phyloP scores from a whole-genome alignment of 2,329 filamentous ascomycete species.

The Chaetomiaceae sp. region DNA sequence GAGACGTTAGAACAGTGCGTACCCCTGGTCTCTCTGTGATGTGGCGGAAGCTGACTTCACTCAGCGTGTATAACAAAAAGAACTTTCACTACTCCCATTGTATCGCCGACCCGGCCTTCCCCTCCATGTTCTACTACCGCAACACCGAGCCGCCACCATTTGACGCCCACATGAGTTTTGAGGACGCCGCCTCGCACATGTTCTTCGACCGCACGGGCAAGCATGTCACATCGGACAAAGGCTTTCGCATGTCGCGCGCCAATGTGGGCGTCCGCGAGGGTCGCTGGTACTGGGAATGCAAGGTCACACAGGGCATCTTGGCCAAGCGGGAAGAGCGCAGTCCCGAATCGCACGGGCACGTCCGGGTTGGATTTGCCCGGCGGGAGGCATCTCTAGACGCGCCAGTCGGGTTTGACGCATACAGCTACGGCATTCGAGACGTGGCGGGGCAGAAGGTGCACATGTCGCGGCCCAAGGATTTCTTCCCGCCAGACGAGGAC shows the following conservation, averaged over 20 bases:
- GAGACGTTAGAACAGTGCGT: constrained; percentile 61
- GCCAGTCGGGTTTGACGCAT: constrained; percentile 80
- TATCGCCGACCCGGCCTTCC: constrained; percentile 82
- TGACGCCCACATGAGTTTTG: constrained; percentile 79
- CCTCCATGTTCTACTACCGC: constrained; percentile 81
- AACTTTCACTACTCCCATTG: constrained; percentile 85
- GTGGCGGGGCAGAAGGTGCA: constrained; percentile 86
- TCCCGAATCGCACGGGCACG: constrained; percentile 50
- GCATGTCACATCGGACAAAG: constrained; percentile 83
- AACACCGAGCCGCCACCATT: constrained; percentile 82
- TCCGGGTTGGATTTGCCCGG: constrained; percentile 82
- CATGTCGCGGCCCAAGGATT: constrained; percentile 87
- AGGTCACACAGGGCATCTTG: constrained; percentile 70
- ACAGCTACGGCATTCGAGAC: constrained; percentile 90
- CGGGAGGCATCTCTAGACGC: constrained; percentile 76
- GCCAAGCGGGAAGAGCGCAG: constrained; percentile 38
- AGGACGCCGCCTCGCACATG: constrained; percentile 82
- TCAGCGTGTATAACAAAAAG: constrained; percentile 59
- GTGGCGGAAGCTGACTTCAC: constrained; percentile 24
- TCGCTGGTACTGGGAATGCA: constrained; percentile 90
- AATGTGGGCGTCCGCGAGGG: constrained; percentile 89
- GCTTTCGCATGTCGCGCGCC: constrained; percentile 83
- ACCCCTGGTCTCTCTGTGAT: background rate
- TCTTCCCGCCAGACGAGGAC: constrained; percentile 72
- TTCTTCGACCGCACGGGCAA: constrained; percentile 70